Evolutionary conservation across 306 rosid species (phyloP), one percentile per base, ranked within the genome.

Genomic region (Prunus mira): DNA sequence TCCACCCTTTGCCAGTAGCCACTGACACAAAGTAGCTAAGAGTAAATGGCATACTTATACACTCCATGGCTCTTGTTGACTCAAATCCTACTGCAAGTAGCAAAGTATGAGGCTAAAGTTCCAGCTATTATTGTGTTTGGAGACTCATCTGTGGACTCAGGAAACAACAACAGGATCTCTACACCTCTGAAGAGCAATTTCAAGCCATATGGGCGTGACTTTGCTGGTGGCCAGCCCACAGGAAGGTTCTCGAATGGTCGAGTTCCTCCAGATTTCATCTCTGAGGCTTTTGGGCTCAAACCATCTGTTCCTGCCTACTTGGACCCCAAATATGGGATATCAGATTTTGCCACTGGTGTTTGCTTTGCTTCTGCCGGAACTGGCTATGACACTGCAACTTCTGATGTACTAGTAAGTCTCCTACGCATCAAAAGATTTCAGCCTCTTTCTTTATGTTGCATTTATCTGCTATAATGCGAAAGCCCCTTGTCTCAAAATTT

Each of bases 331-430:
- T 87, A 62, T 67, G 73, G 56, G 34, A 87, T 87, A 0, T 52
- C 82, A 10, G 90, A 87, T 76, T 87, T 84, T 69, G 84, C 82
- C 73, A 79, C 82, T 62, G 90, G 90, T 11, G 90, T 87, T 72
- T 80, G 85, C 84, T 87, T 84, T 76, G 90, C 90, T 13, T 87
- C 90, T 38, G 86, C 88, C 34, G 90, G 90, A 56, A 84, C 90
- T 69, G 90, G 90, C 80, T 87, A 81, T 68, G 90, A 87, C 51
- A 81, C 69, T 45, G 82, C 86, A 25, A 87, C 90, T 32, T 87
- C 90, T 58, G 79, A 61, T 56, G 88, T 87, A 15, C 58, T 84
- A 7, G 90, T 87, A 70, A 79, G 86, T 82, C 69, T 14, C 34
- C 12, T 27, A 38, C 43, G 8, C 9, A 38, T 38, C 43, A 38